phyloP scores from a whole-genome alignment of 1,284 basidiomycete species.

The Sparassis latifolia region DNA sequence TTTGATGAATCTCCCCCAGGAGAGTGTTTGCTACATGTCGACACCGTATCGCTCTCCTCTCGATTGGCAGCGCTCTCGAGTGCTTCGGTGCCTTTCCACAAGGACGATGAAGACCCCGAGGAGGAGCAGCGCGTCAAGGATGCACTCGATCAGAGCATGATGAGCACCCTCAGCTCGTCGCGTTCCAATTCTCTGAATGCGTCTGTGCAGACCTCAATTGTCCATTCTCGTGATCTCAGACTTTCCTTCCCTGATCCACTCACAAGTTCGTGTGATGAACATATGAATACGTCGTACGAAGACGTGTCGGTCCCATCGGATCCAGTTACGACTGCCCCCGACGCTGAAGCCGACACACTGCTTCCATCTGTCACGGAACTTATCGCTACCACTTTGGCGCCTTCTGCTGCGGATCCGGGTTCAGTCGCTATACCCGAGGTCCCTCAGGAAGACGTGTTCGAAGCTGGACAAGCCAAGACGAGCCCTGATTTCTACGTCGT shows the following conservation, averaged over 20 bases:
- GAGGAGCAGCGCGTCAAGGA: slow-evolving; percentile 65
- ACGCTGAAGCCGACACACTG: slow-evolving; percentile 13
- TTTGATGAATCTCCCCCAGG: slow-evolving; percentile 31
- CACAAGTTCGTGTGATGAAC: slow-evolving; percentile 53
- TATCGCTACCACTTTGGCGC: slow-evolving; percentile 5
- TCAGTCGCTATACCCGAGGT: slow-evolving; percentile 32
- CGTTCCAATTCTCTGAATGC: slow-evolving; percentile 30
- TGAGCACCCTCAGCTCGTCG: slow-evolving; percentile 61
- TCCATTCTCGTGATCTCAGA: slow-evolving; percentile 62
- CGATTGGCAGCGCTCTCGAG: slow-evolving; percentile 20
- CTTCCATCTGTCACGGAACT: neutral
- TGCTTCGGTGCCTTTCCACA: slow-evolving; percentile 20
- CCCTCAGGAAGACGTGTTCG: slow-evolving; percentile 21
- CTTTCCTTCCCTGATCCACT: slow-evolving; percentile 75
- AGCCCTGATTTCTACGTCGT: slow-evolving; percentile 47
- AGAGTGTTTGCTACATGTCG: slow-evolving; percentile 14
- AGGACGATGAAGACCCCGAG: slow-evolving; percentile 27
- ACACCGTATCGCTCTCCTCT: slow-evolving; percentile 12
- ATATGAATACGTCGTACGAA: slow-evolving; percentile 45
- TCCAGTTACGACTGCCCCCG: slow-evolving; percentile 11
- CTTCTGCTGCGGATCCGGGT: slow-evolving; percentile 32
- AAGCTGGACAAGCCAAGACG: slow-evolving; percentile 11
- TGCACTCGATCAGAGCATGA: slow-evolving; percentile 71
- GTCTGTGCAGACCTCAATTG: slow-evolving; percentile 38
- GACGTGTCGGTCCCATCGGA: slow-evolving; percentile 31